Evolutionary conservation across 2,329 filamentous ascomycete genomes (phyloP).

Genomic region (Pyrenochaeta sp.): DNA sequence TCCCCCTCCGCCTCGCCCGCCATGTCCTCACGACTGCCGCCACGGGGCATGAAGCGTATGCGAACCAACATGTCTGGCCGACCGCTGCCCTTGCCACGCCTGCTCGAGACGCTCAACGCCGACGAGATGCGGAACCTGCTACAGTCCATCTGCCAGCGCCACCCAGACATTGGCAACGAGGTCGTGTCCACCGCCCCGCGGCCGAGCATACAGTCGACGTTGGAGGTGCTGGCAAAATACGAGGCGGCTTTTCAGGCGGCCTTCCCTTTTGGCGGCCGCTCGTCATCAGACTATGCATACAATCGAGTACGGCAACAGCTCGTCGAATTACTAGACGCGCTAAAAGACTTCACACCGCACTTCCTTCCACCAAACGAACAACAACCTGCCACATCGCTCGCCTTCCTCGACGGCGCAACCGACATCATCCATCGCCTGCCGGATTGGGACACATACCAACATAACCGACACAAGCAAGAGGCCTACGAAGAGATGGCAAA

Average conservation of each 20-base stretch:
- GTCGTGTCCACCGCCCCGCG: constrained; percentile 84
- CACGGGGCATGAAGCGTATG: constrained; percentile 63
- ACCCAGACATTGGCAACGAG: constrained; percentile 85
- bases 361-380: constrained; percentile 91
- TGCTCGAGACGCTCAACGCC: constrained; percentile 93
- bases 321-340: constrained; percentile 81
- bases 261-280: constrained; percentile 84
- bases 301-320: constrained; percentile 88
- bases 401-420: constrained; percentile 89
- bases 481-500: constrained; percentile 96
- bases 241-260: constrained; percentile 78
- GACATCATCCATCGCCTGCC: constrained; percentile 89
- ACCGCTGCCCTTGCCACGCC: constrained; percentile 72
- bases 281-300: constrained; percentile 91
- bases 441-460: constrained; percentile 86
- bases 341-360: constrained; percentile 94
- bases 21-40: constrained; percentile 72
- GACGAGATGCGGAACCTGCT: constrained; percentile 84
- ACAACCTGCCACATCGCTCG: constrained; percentile 82
- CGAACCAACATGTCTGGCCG: constrained; percentile 74
- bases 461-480: constrained; percentile 92
- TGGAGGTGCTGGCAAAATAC: constrained; percentile 84
- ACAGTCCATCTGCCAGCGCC: constrained; percentile 89
- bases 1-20: constrained; percentile 86
- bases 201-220: constrained; percentile 81